These are phyloP conservation scores for Trypanosoma rangeli DNA, from an alignment of 208 protist species.

Conservation along the genomic window DNA sequence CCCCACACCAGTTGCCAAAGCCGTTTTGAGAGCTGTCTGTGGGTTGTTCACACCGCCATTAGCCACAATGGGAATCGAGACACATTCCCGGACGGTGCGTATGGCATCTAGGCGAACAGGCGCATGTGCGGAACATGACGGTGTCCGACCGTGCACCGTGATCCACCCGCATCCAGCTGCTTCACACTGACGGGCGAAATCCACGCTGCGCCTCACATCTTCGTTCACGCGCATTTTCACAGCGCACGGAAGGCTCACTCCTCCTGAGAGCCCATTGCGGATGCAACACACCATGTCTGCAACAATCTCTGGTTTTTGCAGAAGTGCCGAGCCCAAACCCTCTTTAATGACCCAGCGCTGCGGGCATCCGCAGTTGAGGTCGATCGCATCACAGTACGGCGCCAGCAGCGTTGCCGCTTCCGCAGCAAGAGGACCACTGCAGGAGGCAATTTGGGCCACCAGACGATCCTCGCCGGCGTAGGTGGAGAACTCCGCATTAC, in stretches of 20 bases:
- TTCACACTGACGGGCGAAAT: conserved; percentile 81
- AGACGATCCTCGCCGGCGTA: conserved; percentile 68
- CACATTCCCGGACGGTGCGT: conserved; percentile 53
- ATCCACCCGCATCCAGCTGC: conserved; percentile 79
- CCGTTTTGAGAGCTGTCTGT: conserved; percentile 45
- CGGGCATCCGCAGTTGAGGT: conserved; percentile 94
- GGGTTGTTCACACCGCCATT: conserved; percentile 82
- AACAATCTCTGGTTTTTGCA: conserved; percentile 74
- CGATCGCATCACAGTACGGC: conserved; percentile 83
- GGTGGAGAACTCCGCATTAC: conserved; percentile 82
- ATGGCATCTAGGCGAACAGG: conserved; percentile 63
- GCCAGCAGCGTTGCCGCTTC: conserved; percentile 46
- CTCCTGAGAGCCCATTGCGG: conserved; percentile 36
- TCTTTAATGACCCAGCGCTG: conserved; percentile 90
- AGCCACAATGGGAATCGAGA: conserved; percentile 74
- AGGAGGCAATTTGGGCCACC: conserved; percentile 85
- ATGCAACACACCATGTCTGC: conserved; percentile 75
- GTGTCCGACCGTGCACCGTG: conserved; percentile 87
- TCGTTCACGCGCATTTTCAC: conserved; percentile 88
- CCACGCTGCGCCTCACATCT: conserved; percentile 68
- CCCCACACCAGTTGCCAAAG: conserved; percentile 53
- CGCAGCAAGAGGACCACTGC: conserved; percentile 56
- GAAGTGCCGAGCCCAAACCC: conserved; percentile 67
- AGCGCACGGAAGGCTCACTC: conserved; percentile 40
- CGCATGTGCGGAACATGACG: conserved; percentile 44